A percentile compares a stretch with the other conserved stretches of the same genome.
Evolutionary conservation across 2,329 filamentous ascomycete species (phyloP).

Genomic region (Sclerotinia subarctica): DNA sequence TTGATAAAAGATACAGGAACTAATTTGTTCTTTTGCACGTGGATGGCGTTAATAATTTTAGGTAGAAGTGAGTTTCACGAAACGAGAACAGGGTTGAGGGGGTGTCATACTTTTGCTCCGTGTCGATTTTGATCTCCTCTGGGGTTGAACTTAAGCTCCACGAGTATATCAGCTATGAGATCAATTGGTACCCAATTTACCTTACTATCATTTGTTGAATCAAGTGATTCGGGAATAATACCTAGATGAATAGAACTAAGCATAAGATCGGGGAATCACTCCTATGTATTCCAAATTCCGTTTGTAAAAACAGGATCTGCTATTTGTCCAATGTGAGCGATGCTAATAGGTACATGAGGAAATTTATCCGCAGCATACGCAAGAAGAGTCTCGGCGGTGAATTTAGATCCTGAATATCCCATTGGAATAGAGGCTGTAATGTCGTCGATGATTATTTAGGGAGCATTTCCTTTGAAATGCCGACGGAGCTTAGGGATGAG

Average conservation of each 20-base stretch:
- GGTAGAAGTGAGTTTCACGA: background rate
- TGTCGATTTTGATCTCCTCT: background rate
- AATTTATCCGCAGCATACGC: conserved; percentile 40
- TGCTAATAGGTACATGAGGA: conserved; percentile 39
- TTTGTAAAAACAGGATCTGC: conserved; percentile 35
- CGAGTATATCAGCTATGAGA: background rate
- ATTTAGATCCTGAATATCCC: conserved; percentile 33
- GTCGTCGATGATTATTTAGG: background rate
- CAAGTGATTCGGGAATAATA: background rate
- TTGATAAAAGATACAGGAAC: background rate
- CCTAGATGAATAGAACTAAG: background rate
- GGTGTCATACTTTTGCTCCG: background rate
- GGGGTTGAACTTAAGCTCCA: background rate
- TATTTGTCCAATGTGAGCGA: conserved; percentile 50
- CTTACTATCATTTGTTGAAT: background rate
- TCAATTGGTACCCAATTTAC: too few relatives aligned
- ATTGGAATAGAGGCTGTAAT: conserved; percentile 22
- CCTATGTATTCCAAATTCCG: background rate
- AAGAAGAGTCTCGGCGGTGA: conserved; percentile 40
- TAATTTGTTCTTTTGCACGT: background rate
- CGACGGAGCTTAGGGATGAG: conserved; percentile 32
- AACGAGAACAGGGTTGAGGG: background rate
- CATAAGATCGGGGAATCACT: conserved; percentile 5
- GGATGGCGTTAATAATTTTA: background rate
- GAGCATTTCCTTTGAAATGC: conserved; percentile 30